phyloP scores from a whole-genome alignment of 1,284 basidiomycete species.

The Microbotryomycetes sp. region DNA sequence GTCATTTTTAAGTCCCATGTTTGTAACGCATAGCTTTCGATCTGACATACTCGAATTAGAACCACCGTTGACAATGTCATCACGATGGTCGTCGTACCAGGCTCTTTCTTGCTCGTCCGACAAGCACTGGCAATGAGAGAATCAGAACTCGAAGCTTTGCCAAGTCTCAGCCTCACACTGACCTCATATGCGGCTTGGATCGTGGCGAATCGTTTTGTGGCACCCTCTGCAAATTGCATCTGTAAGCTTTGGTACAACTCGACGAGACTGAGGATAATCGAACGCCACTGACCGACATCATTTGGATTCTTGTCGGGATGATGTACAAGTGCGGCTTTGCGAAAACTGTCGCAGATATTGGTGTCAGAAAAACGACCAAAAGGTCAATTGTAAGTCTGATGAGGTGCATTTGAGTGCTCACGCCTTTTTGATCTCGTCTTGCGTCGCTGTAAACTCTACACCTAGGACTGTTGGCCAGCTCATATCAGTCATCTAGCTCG shows the following conservation, averaged over 20 bases:
- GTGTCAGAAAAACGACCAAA: no score
- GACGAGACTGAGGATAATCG: neutral
- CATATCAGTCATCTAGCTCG: neutral
- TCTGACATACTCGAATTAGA: no score
- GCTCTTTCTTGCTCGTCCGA: slow-evolving; percentile 94
- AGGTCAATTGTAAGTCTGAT: no score
- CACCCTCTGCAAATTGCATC: slow-evolving; percentile 60
- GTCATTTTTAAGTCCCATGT: neutral
- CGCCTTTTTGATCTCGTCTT: slow-evolving; percentile 40
- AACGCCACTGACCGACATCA: slow-evolving; percentile 18
- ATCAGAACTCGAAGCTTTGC: neutral
- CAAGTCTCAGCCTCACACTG: neutral
- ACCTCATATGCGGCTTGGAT: slow-evolving; percentile 95
- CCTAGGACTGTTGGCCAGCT: slow-evolving; percentile 31
- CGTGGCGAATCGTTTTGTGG: slow-evolving; percentile 79
- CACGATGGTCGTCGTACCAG: slow-evolving; percentile 95
- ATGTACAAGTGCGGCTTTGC: slow-evolving; percentile 40
- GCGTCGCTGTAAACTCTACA: slow-evolving; percentile 26
- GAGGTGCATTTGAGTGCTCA: slow-evolving; percentile 8
- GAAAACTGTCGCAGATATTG: slow-evolving; percentile 15
- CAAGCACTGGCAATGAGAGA: slow-evolving; percentile 42
- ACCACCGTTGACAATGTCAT: slow-evolving; percentile 49
- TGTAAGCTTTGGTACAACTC: slow-evolving; percentile 48
- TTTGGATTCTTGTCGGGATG: slow-evolving; percentile 48
- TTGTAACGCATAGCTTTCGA: neutral